Conservation (phyloP, 1,284 basidiomycete species). For the Malassezia yamatoensis region DNA sequence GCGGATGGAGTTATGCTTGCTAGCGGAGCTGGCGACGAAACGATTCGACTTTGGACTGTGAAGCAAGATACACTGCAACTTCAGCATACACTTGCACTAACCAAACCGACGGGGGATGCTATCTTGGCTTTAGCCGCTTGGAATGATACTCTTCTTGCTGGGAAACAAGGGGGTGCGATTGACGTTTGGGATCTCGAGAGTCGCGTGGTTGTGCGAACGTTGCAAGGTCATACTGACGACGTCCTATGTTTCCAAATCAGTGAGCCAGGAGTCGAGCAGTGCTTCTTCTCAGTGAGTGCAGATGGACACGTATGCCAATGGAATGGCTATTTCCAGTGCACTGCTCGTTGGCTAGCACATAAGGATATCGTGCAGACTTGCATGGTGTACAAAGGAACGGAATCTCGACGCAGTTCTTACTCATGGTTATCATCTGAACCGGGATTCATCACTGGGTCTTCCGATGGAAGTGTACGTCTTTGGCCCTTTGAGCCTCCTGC, state of each 20-base stretch:
- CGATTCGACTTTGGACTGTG: conserved; percentile 79
- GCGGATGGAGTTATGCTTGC: conserved; percentile 21
- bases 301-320: conserved; percentile 32
- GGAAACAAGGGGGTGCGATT: conserved; percentile 84
- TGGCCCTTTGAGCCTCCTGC: background rate
- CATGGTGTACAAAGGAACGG: conserved; percentile 15
- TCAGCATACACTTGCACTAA: conserved; percentile 53
- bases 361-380: conserved; percentile 19
- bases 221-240: conserved; percentile 66
- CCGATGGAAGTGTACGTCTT: conserved; percentile 17
- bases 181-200: conserved; percentile 83
- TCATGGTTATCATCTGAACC: conserved; percentile 11
- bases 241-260: conserved; percentile 24
- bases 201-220: conserved; percentile 68
- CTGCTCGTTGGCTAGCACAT: conserved; percentile 36
- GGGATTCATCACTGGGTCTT: conserved; percentile 29
- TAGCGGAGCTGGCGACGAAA: conserved; percentile 63
- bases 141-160: conserved; percentile 73
- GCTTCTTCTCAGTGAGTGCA: conserved; percentile 27
- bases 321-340: conserved; percentile 27
- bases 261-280: conserved; percentile 49
- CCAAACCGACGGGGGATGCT: conserved; percentile 48
- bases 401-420: background rate
- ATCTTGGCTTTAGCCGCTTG: conserved; percentile 68
- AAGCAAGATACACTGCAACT: conserved; percentile 50